Base-by-base conservation (phyloP, 345 rosid species). In the Adansonia digitata region DNA sequence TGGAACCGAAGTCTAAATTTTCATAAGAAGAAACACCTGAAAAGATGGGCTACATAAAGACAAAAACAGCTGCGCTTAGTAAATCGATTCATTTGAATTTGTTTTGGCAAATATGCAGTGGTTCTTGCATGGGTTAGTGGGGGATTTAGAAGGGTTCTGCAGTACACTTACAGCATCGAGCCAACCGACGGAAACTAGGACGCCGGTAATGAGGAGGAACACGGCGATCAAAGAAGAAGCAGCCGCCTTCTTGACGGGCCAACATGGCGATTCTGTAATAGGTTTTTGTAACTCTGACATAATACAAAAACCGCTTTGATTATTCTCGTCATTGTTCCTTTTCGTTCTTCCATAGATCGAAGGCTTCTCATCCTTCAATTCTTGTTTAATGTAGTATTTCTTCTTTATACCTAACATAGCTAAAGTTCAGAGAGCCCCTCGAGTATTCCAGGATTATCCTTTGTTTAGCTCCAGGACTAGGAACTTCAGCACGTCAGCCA, bases 11-110 rank as follows among this genome's bases (percentile, higher is more conserved):
- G 45, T 14, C 5, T 10, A 72, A 8, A 17, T 14, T 71, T 2
- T 56, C 69, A 66, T 5, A n/a, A 14, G 45, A 34, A 27, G 53
- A 9, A 70, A 71, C 34, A 43, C 53, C 67, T 71, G 82, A 13
- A 71, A 79, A 75, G 39, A 71, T 55, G 34, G 75, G 64, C 79
- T 79, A 17, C 55, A 43, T 49, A 49, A n/a, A 29, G 72, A 48
- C 31, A 29, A 51, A 17, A 17, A 34, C 14, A 18, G 59, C 14
- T 15, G 10, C 15, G 6, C 55, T 51, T 18, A 2, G 55, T 51
- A 76, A 78, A 55, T 7, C 57, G 57, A 29, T 18, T 51, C 56
- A 51, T 51, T 51, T 7, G 11, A 26, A 20, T 20, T 52, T 52
- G 12, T 20, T 20, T 52, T 1, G 22, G 55, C 55, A 18, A 17